phyloP scores from a whole-genome alignment of 1,139 yeast species.

The Williopsis jadinii region DNA sequence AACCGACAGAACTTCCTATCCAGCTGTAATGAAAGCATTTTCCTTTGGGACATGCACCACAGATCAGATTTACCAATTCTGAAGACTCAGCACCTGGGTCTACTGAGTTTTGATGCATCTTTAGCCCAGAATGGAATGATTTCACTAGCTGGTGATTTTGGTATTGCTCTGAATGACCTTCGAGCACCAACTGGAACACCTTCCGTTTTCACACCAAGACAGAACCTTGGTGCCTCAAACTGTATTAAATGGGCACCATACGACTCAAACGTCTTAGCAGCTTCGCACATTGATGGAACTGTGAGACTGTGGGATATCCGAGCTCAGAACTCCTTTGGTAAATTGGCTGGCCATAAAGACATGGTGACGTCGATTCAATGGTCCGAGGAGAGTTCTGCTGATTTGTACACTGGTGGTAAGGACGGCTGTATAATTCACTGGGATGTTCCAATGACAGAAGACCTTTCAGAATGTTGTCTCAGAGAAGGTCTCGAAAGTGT shows the following conservation, averaged over 20 bases:
- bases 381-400: constrained; percentile 39
- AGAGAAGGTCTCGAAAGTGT: constrained; percentile 43
- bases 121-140: constrained; percentile 42
- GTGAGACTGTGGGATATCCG: constrained; percentile 75
- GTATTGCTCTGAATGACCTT: constrained; percentile 63
- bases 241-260: constrained; percentile 57
- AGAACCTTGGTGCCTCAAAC: constrained; percentile 29
- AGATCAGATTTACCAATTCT: constrained; percentile 47
- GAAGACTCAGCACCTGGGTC: constrained; percentile 46
- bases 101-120: constrained; percentile 46
- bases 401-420: constrained; percentile 56
- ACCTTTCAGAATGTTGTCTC: constrained; percentile 34
- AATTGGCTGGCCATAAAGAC: constrained; percentile 51
- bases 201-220: constrained; percentile 36
- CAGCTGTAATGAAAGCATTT: constrained; percentile 55
- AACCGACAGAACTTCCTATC: constrained; percentile 40
- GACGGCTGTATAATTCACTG: constrained; percentile 74
- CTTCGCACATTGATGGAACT: constrained; percentile 54
- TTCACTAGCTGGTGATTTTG: constrained; percentile 63
- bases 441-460: constrained; percentile 41
- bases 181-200: constrained; percentile 35
- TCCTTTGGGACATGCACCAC: constrained; percentile 62
- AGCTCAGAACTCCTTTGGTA: constrained; percentile 44
- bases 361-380: constrained; percentile 54
- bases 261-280: constrained; percentile 56